Base-by-base conservation (phyloP, 1,139 yeast species). In the Pichia sp. region DNA sequence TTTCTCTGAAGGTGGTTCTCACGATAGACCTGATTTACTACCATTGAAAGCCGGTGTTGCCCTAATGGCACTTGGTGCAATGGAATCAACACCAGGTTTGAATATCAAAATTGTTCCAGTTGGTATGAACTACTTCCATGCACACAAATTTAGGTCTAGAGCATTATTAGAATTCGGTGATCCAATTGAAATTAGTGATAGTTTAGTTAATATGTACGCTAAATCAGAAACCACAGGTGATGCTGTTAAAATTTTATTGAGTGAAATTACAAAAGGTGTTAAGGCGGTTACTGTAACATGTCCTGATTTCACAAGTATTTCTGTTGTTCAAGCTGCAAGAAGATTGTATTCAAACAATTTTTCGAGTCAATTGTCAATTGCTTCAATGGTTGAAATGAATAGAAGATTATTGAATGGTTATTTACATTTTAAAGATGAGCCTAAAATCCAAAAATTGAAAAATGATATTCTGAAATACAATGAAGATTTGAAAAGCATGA, bases 11-110 rank as follows among this genome's bases (percentile, higher is more conserved):
- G 97, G 97, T 45, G 97, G 97, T 0, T 86, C 96, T 18, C 98
- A 92, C 59, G 98, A 92, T 64, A 74, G 97, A 53, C 82, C 97
- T 0, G 95, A 88, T 56, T 68, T 92, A 55, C 70, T 92, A 47
- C 97, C 97, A 0, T 71, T 92, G 59, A 92, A 92, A 62, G 97
- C 97, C 0, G 98, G 98, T 49, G 97, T 92, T 18, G 97, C 97
- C 2, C 84, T 92, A 46, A 92, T 92, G 97, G 97, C 97, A 0
- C 70, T 92, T 22, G 97, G 97, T 20, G 94, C 97, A 0, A 76
- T 87, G 74, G 86, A 82, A 18, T 72, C 77, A 44, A 74, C 79
- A 52, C 88, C 94, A 0, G 73, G 78, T 40, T 79, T 85, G 53
- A 79, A 80, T 44, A 89, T 92, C 9, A 82, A 84, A 57, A 85